Conservation (phyloP, 441 rosid species). For the Syzygium malaccense region DNA sequence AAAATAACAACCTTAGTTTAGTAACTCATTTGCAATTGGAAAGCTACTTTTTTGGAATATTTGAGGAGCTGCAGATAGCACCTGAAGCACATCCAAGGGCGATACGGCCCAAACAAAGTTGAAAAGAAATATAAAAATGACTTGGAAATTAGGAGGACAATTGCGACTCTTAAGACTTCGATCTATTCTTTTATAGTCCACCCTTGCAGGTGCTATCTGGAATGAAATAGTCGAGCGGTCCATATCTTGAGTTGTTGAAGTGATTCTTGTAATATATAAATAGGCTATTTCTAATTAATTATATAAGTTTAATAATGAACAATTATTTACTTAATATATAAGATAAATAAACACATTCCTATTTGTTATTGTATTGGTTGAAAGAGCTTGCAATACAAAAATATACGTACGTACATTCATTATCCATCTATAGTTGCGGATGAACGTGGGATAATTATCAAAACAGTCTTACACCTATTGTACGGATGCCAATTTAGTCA, state of each 20-base stretch:
- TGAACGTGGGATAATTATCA: too few relatives aligned
- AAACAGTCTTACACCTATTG: too few relatives aligned
- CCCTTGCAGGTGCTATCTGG: not conserved
- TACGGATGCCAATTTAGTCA: too few relatives aligned
- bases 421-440: too few relatives aligned
- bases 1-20: not conserved
- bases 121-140: not conserved
- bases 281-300: too few relatives aligned
- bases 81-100: not conserved
- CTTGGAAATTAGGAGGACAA: not conserved
- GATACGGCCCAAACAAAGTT: not conserved
- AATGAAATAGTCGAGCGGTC: not conserved
- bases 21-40: not conserved
- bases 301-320: too few relatives aligned
- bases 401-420: too few relatives aligned
- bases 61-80: not conserved
- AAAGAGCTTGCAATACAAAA: too few relatives aligned
- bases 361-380: too few relatives aligned
- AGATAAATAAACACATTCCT: too few relatives aligned
- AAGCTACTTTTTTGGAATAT: not conserved
- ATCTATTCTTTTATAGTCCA: not conserved
- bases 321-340: too few relatives aligned
- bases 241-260: not conserved
- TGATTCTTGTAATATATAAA: too few relatives aligned
- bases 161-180: not conserved